phyloP scores from a whole-genome alignment of 192 early-diverging fungal species.

The Coemansia sp. region DNA sequence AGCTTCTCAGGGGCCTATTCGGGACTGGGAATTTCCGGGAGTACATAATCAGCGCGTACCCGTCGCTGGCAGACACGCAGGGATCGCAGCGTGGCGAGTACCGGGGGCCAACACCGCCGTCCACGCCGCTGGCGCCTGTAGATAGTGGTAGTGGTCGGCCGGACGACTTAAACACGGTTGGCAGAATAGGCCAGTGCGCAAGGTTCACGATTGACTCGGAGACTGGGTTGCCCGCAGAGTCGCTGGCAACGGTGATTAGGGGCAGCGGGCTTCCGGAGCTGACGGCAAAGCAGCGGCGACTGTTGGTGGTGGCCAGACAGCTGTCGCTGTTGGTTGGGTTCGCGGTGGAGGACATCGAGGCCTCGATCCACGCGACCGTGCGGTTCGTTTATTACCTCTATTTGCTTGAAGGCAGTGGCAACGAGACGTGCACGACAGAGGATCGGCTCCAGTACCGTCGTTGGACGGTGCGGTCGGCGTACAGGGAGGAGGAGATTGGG shows the following conservation, averaged over 20 bases:
- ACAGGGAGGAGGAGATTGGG: slow-evolving; percentile 40
- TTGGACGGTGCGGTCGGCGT: slow-evolving; percentile 41
- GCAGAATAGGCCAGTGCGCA: slow-evolving; percentile 34
- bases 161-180: not conserved
- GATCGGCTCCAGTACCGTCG: slow-evolving; percentile 18
- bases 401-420: slow-evolving; percentile 9
- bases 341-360: slow-evolving; percentile 33
- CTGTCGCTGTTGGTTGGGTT: slow-evolving; percentile 22
- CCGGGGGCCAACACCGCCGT: slow-evolving; percentile 32
- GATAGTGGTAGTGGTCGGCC: not conserved
- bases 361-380: slow-evolving; percentile 28
- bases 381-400: slow-evolving; percentile 40
- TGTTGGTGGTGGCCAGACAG: slow-evolving; percentile 16
- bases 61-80: slow-evolving; percentile 17
- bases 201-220: slow-evolving; percentile 16
- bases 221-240: slow-evolving; percentile 19
- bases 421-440: not conserved
- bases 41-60: slow-evolving; percentile 42
- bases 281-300: slow-evolving; percentile 23
- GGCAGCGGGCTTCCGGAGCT: slow-evolving; percentile 16
- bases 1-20: slow-evolving; percentile 33
- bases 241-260: slow-evolving; percentile 13
- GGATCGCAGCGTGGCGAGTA: slow-evolving; percentile 14
- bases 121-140: slow-evolving; percentile 16
- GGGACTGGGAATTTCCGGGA: slow-evolving; percentile 38